phyloP scores from a whole-genome alignment of 176 grass and related monocot species.

The Alloteropsis semialata region DNA sequence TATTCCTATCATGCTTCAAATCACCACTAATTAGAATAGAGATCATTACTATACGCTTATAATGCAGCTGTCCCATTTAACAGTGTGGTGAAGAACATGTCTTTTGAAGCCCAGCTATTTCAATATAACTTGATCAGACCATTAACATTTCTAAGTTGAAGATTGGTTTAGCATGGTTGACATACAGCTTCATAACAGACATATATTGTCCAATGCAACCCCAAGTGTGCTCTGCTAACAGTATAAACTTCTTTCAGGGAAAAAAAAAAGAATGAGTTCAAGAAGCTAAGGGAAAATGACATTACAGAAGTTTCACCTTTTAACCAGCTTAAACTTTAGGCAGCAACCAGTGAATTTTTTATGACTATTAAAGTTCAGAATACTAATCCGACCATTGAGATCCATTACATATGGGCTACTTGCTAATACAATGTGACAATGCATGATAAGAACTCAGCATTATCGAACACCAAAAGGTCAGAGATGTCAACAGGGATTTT shows the following conservation, averaged over 20 bases:
- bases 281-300: not conserved
- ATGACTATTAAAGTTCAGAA: not conserved
- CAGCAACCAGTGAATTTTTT: not conserved
- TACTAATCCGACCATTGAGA: not conserved
- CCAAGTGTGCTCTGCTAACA: not conserved
- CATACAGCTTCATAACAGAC: not conserved
- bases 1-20: constrained; percentile 1
- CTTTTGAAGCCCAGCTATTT: not conserved
- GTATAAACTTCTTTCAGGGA: not conserved
- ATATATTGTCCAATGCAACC: not conserved
- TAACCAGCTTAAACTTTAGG: not conserved
- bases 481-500: not conserved
- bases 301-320: not conserved
- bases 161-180: not conserved
- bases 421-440: not conserved
- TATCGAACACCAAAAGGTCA: not conserved
- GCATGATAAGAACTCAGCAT: not conserved
- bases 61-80: not conserved
- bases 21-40: not conserved
- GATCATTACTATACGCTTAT: not conserved
- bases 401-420: not conserved
- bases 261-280: not conserved
- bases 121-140: constrained; percentile 1
- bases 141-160: not conserved
- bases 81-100: not conserved